Evolutionary conservation across 2,329 filamentous ascomycete species (phyloP).

Genomic region (Cercospora nicotianae): DNA sequence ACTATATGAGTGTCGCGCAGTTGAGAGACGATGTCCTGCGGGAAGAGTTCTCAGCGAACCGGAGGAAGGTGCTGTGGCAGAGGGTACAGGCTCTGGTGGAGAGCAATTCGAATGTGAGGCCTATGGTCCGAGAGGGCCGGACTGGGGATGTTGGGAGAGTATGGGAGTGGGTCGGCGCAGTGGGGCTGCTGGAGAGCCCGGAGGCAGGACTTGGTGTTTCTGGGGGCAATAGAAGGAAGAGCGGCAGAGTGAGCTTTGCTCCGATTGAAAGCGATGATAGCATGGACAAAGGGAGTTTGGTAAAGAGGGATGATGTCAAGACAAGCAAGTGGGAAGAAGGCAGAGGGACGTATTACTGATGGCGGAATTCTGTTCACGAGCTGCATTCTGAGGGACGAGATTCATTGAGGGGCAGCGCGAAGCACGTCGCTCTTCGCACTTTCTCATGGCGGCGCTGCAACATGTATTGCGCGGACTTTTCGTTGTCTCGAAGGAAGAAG

Average conservation of each 20-base stretch:
- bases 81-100: constrained; percentile 83
- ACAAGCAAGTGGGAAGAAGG: constrained; percentile 50
- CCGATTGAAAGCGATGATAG: constrained; percentile 11
- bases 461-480: neutral
- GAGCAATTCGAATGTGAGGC: constrained; percentile 87
- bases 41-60: constrained; percentile 71
- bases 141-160: constrained; percentile 58
- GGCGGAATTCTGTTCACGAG: neutral
- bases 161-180: constrained; percentile 69
- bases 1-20: constrained; percentile 83
- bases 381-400: neutral
- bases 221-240: constrained; percentile 28
- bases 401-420: neutral
- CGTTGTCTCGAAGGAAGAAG: neutral
- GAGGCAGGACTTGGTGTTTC: constrained; percentile 7
- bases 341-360: constrained; percentile 47
- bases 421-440: neutral
- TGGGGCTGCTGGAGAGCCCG: constrained; percentile 40
- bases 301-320: constrained; percentile 22
- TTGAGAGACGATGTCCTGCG: constrained; percentile 87
- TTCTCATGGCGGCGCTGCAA: neutral
- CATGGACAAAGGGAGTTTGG: constrained; percentile 16
- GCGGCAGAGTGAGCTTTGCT: constrained; percentile 35
- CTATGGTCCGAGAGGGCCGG: constrained; percentile 64
- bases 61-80: constrained; percentile 81